Evolutionary conservation across 176 grass and related monocot species (phyloP), one percentile per base, ranked within the genome.

Genomic region (Saccharum officinarum): DNA sequence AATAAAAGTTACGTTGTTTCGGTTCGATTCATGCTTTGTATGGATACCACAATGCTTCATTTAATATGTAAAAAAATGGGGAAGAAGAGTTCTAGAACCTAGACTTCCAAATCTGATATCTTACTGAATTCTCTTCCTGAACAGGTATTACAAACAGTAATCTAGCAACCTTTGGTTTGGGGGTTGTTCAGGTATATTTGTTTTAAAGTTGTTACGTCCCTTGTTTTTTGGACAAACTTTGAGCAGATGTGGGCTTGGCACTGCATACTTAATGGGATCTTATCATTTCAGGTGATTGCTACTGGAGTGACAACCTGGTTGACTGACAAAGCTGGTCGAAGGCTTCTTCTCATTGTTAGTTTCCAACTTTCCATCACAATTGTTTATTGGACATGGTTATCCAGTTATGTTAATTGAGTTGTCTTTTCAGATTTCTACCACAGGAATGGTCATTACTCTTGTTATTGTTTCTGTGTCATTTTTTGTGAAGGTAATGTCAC

Each of bases 301-400:
- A 96, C 97, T 84, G 90, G 92, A 82, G 33, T 99, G 34, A 96
- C 97, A 61, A 99, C 97, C 65, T 99, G 92, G 93, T 88, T 99
- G 80, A 89, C 89, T 79, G 97, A 99, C 78, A 96, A 83, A 99
- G 94, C 97, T 86, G 97, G 97, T 47, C 88, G 97, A 86, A 81
- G 97, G 85, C 62, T 96, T 84, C 93, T 99, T 86, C 97, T 99
- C 86, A 95, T 98, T 90, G 97, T 98, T 86, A 95, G 90, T 85
- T 71, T 82, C 67, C 15, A 71, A 42, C 36, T 69, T 71, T 82
- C 9, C 87, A 87, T 82, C n/a, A 65, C 39, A 74, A 52, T 37
- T 57, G 5, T 66, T 64, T 82, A 40, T 65, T 71, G 14, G 12
- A 20, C 39, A 69, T 55, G 16, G 25, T 76, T 36, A 23, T 83